A percentile compares a stretch with the other conserved stretches of the same genome.
Conservation (phyloP, 768 basidiomycete species). For the Tylopilus sp. region DNA sequence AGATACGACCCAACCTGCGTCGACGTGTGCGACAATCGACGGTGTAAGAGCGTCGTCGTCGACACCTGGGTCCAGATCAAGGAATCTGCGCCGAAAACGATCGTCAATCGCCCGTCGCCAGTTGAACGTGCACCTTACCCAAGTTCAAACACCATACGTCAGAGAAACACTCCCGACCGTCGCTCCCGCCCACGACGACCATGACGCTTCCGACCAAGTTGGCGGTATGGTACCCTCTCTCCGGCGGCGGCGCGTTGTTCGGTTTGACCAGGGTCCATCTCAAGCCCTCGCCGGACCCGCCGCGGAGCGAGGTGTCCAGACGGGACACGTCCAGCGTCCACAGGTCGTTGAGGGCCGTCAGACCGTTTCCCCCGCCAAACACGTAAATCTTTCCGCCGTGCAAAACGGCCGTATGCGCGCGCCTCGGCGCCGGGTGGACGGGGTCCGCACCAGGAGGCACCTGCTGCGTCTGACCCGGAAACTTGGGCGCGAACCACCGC, state of each 20-base stretch:
- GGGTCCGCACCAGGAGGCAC: constrained; percentile 5
- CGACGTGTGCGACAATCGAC: constrained; percentile 78
- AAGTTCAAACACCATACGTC: constrained; percentile 87
- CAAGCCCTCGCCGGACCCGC: constrained; percentile 26
- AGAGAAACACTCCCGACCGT: constrained; percentile 83
- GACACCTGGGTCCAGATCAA: constrained; percentile 29
- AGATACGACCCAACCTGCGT: constrained; percentile 92
- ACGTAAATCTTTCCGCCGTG: constrained; percentile 73
- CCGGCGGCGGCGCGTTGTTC: constrained; percentile 50
- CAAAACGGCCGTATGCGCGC: constrained; percentile 84
- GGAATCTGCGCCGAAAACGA: constrained; percentile 22
- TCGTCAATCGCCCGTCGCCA: no score
- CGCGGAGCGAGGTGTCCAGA: constrained; percentile 27
- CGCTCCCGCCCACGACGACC: constrained; percentile 88
- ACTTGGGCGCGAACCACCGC: constrained; percentile 55
- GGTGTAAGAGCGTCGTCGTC: constrained; percentile 32
- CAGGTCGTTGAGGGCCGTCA: constrained; percentile 84
- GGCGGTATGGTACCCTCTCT: constrained; percentile 88
- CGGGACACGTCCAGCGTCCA: constrained; percentile 78
- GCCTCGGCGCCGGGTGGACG: constrained; percentile 58
- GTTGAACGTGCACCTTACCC: constrained; percentile 54
- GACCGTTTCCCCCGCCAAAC: constrained; percentile 93
- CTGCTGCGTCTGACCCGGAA: constrained; percentile 18
- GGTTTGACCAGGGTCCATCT: constrained; percentile 62
- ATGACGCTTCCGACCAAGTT: constrained; percentile 83